These are phyloP conservation scores for Daldinia sp. DNA, from an alignment of 2,329 filamentous ascomycete genomes.

Conservation along the genomic window DNA sequence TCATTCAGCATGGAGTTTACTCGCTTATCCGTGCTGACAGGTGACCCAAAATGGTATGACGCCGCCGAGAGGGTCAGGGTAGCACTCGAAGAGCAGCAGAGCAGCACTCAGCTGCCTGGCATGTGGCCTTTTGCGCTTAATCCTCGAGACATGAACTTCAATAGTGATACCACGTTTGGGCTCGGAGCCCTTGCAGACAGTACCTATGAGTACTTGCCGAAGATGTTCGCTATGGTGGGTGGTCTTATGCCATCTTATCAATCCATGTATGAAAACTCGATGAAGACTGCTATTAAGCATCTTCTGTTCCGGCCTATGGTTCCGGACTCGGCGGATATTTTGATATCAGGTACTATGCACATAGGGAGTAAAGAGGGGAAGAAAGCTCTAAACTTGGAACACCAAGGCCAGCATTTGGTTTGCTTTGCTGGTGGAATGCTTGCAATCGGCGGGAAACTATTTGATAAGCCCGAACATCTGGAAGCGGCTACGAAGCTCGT, in stretches of 20 bases:
- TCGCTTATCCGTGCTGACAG: slow-evolving; percentile 50
- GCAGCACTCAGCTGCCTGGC: slow-evolving; percentile 57
- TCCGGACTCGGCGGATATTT: slow-evolving; percentile 67
- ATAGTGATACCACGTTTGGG: slow-evolving; percentile 50
- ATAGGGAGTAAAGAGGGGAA: slow-evolving; percentile 43
- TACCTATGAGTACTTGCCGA: slow-evolving; percentile 65
- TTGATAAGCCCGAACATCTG: slow-evolving; percentile 57
- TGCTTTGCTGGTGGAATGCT: slow-evolving; percentile 66
- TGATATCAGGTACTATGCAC: slow-evolving; percentile 65
- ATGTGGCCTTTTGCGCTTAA: slow-evolving; percentile 78
- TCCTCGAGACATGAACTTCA: slow-evolving; percentile 62
- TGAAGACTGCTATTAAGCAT: slow-evolving; percentile 69
- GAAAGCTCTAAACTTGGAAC: slow-evolving; percentile 51
- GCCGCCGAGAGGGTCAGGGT: slow-evolving; percentile 50
- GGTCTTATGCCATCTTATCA: slow-evolving; percentile 69
- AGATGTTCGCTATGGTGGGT: slow-evolving; percentile 66
- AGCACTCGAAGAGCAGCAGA: slow-evolving; percentile 45
- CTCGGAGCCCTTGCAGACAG: slow-evolving; percentile 56
- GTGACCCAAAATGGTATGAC: slow-evolving; percentile 51
- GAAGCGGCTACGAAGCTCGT: slow-evolving; percentile 60
- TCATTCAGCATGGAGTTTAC: slow-evolving; percentile 53
- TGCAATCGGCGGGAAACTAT: slow-evolving; percentile 61
- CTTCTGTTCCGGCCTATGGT: slow-evolving; percentile 75
- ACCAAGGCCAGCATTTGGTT: slow-evolving; percentile 59
- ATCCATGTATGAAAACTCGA: slow-evolving; percentile 71